Percentiles rank a stretch among this genome's conserved stretches.
These are phyloP conservation scores for Phylloboletellus chloephorus DNA, from an alignment of 1,284 basidiomycete species.

Conservation along the genomic window DNA sequence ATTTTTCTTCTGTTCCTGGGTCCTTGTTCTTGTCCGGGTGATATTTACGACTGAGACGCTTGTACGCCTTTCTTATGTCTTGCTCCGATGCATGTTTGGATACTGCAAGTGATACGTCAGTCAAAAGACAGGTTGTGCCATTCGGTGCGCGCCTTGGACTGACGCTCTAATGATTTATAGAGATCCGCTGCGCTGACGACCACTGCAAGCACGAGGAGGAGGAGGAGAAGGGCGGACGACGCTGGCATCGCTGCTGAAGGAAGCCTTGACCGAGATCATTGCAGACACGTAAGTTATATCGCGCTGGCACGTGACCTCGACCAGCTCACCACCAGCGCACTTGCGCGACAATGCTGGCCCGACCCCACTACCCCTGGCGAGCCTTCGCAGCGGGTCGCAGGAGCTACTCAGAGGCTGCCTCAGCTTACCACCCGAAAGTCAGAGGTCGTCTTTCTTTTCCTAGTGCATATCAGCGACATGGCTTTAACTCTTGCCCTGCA, in stretches of 20 bases:
- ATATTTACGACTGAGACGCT: slow-evolving; percentile 81
- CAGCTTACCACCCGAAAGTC: slow-evolving; percentile 38
- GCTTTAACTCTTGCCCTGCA: slow-evolving; percentile 19
- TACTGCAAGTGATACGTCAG: slow-evolving; percentile 43
- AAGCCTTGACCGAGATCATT: slow-evolving; percentile 4
- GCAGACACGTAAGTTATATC: slow-evolving; percentile 32
- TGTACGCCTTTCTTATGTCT: slow-evolving; percentile 89
- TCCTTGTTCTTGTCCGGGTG: slow-evolving; percentile 95
- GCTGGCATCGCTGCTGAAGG: slow-evolving; percentile 19
- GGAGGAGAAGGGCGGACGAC: slow-evolving; percentile 31
- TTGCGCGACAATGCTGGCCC: slow-evolving; percentile 22
- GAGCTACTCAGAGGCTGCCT: slow-evolving; percentile 18
- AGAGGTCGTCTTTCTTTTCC: slow-evolving; percentile 34
- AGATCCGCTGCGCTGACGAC: slow-evolving; percentile 60
- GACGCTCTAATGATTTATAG: slow-evolving; percentile 72
- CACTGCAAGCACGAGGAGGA: slow-evolving; percentile 43
- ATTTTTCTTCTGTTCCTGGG: slow-evolving; percentile 73
- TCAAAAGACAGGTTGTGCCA: slow-evolving; percentile 27
- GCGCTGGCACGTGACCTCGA: slow-evolving; percentile 23
- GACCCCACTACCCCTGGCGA: slow-evolving; percentile 8
- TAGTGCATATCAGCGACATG: background rate
- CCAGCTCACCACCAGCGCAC: background rate
- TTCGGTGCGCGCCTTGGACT: slow-evolving; percentile 38
- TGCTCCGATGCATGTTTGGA: slow-evolving; percentile 74
- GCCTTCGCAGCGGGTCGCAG: slow-evolving; percentile 5